Conservation (phyloP, 192 early-diverging fungal species). For the Mortierella alpina region DNA sequence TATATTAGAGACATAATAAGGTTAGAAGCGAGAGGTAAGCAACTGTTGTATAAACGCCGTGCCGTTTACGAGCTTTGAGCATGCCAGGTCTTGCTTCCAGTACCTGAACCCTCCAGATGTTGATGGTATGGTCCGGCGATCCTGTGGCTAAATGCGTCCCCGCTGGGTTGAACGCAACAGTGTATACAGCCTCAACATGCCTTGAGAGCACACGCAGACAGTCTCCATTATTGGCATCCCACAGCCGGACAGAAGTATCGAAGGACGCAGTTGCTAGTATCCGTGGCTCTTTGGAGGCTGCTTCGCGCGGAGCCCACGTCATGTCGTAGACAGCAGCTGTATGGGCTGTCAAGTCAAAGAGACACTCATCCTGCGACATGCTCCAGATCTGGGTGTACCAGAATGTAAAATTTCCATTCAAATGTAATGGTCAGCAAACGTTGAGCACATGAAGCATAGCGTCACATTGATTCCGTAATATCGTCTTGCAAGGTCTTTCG, state of each 20-base stretch:
- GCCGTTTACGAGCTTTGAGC: background rate
- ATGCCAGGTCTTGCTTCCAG: background rate
- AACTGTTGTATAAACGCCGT: background rate
- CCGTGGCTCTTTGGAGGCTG: constrained; percentile 55
- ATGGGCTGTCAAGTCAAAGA: constrained; percentile 76
- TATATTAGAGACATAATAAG: constrained; percentile 4
- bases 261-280: constrained; percentile 82
- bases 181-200: constrained; percentile 78
- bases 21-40: background rate
- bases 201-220: constrained; percentile 77
- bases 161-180: constrained; percentile 81
- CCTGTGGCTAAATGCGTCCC: constrained; percentile 80
- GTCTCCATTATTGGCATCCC: constrained; percentile 80
- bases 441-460: background rate
- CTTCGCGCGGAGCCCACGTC: constrained; percentile 80
- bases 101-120: constrained; percentile 79
- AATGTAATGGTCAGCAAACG: background rate
- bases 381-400: constrained; percentile 65
- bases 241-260: constrained; percentile 85
- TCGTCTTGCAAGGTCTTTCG: background rate
- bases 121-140: constrained; percentile 80
- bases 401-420: background rate
- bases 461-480: no score
- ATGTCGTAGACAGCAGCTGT: constrained; percentile 81
- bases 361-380: constrained; percentile 63